A percentile compares a stretch with the other conserved stretches of the same genome.
Conservation (phyloP, 2,329 filamentous ascomycete genomes). For the Fusarium papillatum region DNA sequence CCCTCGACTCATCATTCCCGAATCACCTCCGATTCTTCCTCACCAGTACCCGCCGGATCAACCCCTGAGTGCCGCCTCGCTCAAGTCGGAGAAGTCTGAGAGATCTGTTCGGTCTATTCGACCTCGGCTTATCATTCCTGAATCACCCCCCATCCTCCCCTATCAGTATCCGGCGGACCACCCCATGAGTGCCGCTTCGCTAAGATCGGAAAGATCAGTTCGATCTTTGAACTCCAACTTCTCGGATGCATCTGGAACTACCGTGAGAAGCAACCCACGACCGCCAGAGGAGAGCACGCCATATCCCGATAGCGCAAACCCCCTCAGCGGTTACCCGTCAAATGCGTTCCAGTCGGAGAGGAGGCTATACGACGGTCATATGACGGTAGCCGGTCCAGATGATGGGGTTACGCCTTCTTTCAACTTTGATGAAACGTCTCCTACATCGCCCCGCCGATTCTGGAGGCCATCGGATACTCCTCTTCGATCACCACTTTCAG, state of each 20-base stretch:
- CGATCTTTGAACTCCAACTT: neutral
- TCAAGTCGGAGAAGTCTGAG: too few species aligned
- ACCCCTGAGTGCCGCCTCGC: neutral
- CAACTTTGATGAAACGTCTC: neutral
- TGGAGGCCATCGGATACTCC: conserved; percentile 34
- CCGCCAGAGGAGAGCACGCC: conserved; percentile 45
- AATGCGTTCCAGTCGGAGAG: conserved; percentile 21
- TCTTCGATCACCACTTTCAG: conserved; percentile 30
- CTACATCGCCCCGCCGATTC: neutral
- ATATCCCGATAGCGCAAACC: conserved; percentile 38
- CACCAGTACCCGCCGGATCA: neutral
- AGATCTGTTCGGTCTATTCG: too few species aligned
- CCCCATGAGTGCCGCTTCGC: too few species aligned
- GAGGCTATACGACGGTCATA: conserved; percentile 37
- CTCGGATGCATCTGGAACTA: conserved; percentile 30
- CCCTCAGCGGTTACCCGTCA: conserved; percentile 39
- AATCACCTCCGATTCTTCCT: neutral
- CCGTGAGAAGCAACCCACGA: conserved; percentile 34
- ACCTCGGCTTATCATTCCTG: too few species aligned
- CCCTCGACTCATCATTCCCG: conserved; percentile 44
- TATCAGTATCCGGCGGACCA: too few species aligned
- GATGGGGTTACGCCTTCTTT: conserved; percentile 16
- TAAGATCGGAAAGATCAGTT: conserved; percentile 36
- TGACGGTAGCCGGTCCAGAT: conserved; percentile 5
- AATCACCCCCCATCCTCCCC: too few species aligned